Evolutionary conservation across 768 basidiomycete species (phyloP).

Genomic region (Auriscalpium vulgare): DNA sequence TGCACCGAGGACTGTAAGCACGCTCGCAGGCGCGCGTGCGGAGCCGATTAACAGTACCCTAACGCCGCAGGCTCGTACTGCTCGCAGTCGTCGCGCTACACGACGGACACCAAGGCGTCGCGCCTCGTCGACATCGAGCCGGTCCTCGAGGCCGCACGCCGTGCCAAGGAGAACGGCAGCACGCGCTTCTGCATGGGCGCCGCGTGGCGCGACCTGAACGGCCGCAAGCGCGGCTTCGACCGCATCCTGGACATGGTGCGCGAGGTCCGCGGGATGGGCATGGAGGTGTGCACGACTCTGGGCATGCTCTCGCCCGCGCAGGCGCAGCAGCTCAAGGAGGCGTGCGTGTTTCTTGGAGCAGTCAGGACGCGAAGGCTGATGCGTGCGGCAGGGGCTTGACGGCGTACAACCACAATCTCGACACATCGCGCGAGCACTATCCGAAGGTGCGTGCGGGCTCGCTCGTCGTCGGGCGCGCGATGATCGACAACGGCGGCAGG

Average conservation of each 20-base stretch:
- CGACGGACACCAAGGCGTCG: conserved; percentile 83
- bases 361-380: not conserved
- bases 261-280: conserved; percentile 87
- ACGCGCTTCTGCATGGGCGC: conserved; percentile 99
- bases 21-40: not conserved
- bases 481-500: conserved; percentile 36
- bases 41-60: conserved; percentile 3
- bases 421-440: conserved; percentile 96
- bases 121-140: conserved; percentile 84
- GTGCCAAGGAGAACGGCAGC: conserved; percentile 93
- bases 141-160: conserved; percentile 85
- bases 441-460: conserved; percentile 51
- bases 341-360: conserved; percentile 40
- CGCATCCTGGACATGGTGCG: conserved; percentile 88
- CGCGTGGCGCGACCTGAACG: conserved; percentile 92
- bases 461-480: too few relatives aligned
- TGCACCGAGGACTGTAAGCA: conserved; percentile 89
- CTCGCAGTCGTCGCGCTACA: conserved; percentile 93
- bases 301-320: conserved; percentile 96
- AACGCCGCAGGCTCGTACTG: conserved; percentile 79
- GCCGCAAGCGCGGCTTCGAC: conserved; percentile 90
- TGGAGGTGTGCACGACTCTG: conserved; percentile 99
- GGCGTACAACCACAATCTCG: conserved; percentile 98
- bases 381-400: conserved; percentile 63
- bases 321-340: conserved; percentile 85